Base-by-base conservation (phyloP, 2,329 filamentous ascomycete genomes). In the Ambrosiella beaveri region DNA sequence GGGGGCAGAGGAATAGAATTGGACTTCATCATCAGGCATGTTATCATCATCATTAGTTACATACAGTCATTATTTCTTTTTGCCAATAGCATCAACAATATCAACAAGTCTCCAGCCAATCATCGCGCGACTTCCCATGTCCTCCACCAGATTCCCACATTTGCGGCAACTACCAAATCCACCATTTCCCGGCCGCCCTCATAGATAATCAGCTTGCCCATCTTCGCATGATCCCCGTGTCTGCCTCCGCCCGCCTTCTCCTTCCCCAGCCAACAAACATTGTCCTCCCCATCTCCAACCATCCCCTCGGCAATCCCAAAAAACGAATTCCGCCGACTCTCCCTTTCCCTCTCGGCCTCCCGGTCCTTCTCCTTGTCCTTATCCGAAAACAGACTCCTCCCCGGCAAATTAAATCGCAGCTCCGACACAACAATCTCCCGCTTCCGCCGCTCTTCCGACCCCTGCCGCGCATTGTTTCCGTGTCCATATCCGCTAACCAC, bases 151-250 rank as follows among this genome's bases (percentile, higher is more conserved):
- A 97, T 73, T 1, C 86, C 88, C 71, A 98, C 80, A 66, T 95
- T 96, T 9, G 89, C 86, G 3, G 91, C 88, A 17, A 98, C 88
- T 0, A 95, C 75, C 60, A 98, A 69, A 73, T 98, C 93, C 65
- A 97, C 70, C 91, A 98, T 97, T 73, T 95, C 95, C 63, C 95
- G 71, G 0, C 93, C 93, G 65, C 95, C 90, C 58, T 91, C 82
- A 64, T 89, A 81, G 41, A 98, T 78, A 56, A 97, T 88, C 56
- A 98, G 73, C 70, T 97, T 98, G 0, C 91, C 93, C 64, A 98
- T 73, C 72, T 98, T 98, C 2, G 88, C 90, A 65, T 87, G 81
- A 68, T 87, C 89, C 0, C 91, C 91, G 50, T 84, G 78, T 66
- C 86, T 85, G 0, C 91, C 91, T 19, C 91, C 91, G 1, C 91